phyloP scores from a whole-genome alignment of 768 basidiomycete genomes.

The Psilocybe subaeruginosa region DNA sequence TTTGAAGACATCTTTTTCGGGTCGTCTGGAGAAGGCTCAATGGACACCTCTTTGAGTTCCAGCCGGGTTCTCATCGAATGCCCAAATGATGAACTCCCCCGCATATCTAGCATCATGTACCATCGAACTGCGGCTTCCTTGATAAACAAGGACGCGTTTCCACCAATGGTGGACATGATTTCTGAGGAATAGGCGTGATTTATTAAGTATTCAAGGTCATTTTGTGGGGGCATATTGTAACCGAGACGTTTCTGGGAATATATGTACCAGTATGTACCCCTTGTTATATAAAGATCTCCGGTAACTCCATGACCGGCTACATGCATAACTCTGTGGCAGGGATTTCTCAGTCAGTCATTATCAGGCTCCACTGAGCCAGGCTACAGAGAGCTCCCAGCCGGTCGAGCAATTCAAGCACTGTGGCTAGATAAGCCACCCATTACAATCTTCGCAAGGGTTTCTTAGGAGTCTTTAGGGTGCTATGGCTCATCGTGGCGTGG shows the following conservation, averaged over 20 bases:
- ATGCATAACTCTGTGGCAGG: neutral
- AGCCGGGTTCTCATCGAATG: conserved; percentile 6
- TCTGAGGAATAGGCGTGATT: neutral
- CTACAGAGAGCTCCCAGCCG: too few relatives aligned
- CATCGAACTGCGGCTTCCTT: conserved; percentile 20
- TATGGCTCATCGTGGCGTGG: too few relatives aligned
- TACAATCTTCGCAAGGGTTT: too few relatives aligned
- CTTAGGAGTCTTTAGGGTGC: too few relatives aligned
- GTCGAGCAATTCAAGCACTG: too few relatives aligned
- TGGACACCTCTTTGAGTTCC: conserved; percentile 17
- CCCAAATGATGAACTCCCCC: conserved; percentile 5
- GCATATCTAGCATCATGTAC: conserved; percentile 14
- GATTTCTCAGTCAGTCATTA: too few relatives aligned
- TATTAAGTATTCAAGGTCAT: neutral
- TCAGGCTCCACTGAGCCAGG: too few relatives aligned
- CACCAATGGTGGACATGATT: conserved; percentile 4
- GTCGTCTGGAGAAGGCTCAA: conserved; percentile 19
- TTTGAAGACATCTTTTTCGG: conserved; percentile 13
- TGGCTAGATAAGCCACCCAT: too few relatives aligned
- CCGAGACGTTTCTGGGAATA: neutral
- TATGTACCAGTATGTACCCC: neutral
- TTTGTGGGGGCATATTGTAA: neutral
- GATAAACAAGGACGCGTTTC: conserved; percentile 13
- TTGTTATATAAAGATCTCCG: neutral
- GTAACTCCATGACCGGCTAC: neutral